Percentiles rank a stretch among this genome's conserved stretches.
phyloP scores from a whole-genome alignment of 1,284 basidiomycete genomes.

The Violaceomyces palustris region DNA sequence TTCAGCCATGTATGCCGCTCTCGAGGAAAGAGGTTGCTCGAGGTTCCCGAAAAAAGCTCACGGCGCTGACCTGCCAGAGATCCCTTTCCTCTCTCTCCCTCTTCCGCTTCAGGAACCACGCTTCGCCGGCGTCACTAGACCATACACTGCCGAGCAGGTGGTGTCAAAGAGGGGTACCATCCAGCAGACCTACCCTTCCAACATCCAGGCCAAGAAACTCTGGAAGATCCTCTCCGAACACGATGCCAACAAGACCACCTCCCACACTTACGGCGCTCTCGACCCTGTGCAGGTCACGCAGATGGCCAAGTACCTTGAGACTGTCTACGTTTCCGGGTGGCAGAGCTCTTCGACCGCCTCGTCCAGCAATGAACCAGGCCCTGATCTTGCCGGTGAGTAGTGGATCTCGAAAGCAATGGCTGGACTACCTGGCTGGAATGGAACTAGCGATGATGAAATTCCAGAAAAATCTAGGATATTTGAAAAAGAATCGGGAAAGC shows the following conservation, averaged over 20 bases:
- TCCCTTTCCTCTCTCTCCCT: too few relatives aligned
- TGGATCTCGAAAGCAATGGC: too few relatives aligned
- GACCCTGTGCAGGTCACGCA: conserved; percentile 82
- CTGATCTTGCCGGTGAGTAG: conserved; percentile 39
- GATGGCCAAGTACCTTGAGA: conserved; percentile 54
- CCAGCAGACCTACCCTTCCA: conserved; percentile 77
- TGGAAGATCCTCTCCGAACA: conserved; percentile 64
- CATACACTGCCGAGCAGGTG: conserved; percentile 88
- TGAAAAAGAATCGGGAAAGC: background rate
- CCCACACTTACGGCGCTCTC: conserved; percentile 93
- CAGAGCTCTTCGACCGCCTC: conserved; percentile 50
- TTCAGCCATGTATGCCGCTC: too few relatives aligned
- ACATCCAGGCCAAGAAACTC: conserved; percentile 80
- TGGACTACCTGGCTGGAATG: too few relatives aligned
- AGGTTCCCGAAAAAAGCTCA: too few relatives aligned
- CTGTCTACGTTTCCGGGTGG: conserved; percentile 54
- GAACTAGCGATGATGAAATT: too few relatives aligned
- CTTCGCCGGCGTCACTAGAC: conserved; percentile 75
- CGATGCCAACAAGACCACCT: conserved; percentile 60
- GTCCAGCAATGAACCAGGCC: conserved; percentile 52
- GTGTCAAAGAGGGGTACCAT: conserved; percentile 90
- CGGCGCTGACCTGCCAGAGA: too few relatives aligned
- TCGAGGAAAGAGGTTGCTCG: too few relatives aligned
- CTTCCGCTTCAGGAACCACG: conserved; percentile 66
- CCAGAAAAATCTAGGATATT: background rate